Percentiles rank a stretch among this genome's conserved stretches.
These are phyloP conservation scores for Tranzscheliella williamsii DNA, from an alignment of 1,284 basidiomycete genomes.

Conservation along the genomic window DNA sequence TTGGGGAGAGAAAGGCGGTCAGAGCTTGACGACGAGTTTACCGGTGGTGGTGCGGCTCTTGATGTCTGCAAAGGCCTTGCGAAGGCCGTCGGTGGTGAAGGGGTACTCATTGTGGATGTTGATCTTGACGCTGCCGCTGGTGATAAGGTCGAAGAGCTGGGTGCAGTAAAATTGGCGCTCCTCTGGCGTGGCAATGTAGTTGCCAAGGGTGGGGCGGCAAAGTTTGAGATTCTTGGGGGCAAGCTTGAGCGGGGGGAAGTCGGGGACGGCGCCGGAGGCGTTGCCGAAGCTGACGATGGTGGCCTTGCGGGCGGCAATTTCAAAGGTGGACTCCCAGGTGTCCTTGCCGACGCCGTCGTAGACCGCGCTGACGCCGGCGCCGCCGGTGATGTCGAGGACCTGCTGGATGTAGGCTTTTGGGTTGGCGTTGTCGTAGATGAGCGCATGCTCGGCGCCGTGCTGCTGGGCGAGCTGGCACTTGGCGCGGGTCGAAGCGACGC, in stretches of 20 bases:
- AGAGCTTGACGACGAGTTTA: conserved; percentile 49
- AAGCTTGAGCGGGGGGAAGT: conserved; percentile 75
- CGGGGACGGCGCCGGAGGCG: conserved; percentile 73
- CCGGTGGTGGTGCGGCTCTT: conserved; percentile 57
- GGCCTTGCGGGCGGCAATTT: conserved; percentile 66
- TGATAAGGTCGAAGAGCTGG: conserved; percentile 72
- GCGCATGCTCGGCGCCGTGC: conserved; percentile 83
- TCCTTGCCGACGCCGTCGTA: conserved; percentile 87
- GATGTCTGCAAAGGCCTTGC: conserved; percentile 78
- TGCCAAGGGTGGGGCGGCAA: conserved; percentile 59
- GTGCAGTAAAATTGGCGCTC: conserved; percentile 72
- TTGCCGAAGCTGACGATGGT: conserved; percentile 85
- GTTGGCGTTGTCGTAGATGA: conserved; percentile 69
- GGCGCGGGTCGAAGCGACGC: conserved; percentile 82
- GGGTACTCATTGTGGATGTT: conserved; percentile 72
- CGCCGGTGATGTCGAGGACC: conserved; percentile 72
- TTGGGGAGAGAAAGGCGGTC: no score
- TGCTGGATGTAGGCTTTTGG: conserved; percentile 9
- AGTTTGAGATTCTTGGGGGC: conserved; percentile 78
- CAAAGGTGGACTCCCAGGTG: conserved; percentile 69
- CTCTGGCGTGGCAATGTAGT: conserved; percentile 69
- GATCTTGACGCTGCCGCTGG: conserved; percentile 70
- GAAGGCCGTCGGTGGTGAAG: conserved; percentile 79
- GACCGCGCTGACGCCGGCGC: conserved; percentile 76
- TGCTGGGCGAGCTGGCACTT: conserved; percentile 82